phyloP scores from a whole-genome alignment of 768 basidiomycete genomes.

The Candolleomyces efflorescens region DNA sequence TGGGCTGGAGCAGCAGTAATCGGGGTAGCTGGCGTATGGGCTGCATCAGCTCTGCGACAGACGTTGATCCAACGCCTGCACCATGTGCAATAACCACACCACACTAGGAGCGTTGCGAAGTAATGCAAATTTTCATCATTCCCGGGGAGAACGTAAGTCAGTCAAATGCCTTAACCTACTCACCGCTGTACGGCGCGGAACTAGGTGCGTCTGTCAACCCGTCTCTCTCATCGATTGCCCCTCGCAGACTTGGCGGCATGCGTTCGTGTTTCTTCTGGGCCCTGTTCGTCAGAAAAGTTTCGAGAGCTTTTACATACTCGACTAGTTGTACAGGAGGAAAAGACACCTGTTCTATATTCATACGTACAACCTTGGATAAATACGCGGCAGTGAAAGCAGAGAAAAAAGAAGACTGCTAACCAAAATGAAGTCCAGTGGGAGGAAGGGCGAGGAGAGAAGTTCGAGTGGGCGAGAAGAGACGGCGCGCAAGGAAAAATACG shows the following conservation, averaged over 20 bases:
- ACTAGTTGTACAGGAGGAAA: slow-evolving; percentile 23
- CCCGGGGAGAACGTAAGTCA: background rate
- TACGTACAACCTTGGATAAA: slow-evolving; percentile 35
- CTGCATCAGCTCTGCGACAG: slow-evolving; percentile 34
- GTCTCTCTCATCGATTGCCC: slow-evolving; percentile 1
- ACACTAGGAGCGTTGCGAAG: slow-evolving; percentile 4
- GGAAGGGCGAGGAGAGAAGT: slow-evolving; percentile 19
- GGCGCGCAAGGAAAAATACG: slow-evolving; percentile 22
- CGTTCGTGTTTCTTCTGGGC: background rate
- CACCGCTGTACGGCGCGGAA: background rate
- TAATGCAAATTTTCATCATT: background rate
- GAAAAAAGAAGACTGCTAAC: slow-evolving; percentile 20
- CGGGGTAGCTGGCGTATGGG: slow-evolving; percentile 40
- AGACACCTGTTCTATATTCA: slow-evolving; percentile 18
- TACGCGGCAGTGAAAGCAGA: slow-evolving; percentile 25
- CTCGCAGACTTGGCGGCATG: background rate
- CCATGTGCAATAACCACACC: slow-evolving; percentile 11
- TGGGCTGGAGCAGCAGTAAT: slow-evolving; percentile 44
- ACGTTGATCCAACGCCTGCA: slow-evolving; percentile 25
- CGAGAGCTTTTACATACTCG: background rate
- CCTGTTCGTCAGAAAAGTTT: background rate
- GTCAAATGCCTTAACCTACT: background rate
- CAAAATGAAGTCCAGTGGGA: slow-evolving; percentile 4
- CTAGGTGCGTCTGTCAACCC: background rate
- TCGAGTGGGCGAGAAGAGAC: background rate